A percentile compares a stretch with the other conserved stretches of the same genome.
Evolutionary conservation across 83 land plant genomes (phyloP).

Genomic region (Picea mariana): DNA sequence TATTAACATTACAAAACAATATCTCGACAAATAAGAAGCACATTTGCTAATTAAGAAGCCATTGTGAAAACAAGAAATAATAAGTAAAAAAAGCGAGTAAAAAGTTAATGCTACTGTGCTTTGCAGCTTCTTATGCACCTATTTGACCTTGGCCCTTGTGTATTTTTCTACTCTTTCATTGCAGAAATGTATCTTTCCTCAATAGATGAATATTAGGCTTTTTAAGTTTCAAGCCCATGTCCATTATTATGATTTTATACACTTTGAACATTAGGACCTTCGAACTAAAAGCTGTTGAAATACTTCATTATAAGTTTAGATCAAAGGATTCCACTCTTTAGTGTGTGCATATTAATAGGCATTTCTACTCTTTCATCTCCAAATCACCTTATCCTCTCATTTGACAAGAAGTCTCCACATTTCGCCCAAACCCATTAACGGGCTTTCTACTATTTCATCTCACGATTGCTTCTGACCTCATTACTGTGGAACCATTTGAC

Average conservation of each 20-base stretch:
- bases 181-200: too few relatives aligned
- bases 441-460: not conserved
- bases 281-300: not conserved
- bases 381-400: not conserved
- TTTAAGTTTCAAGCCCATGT: not conserved
- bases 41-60: slow-evolving; percentile 2
- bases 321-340: slow-evolving; percentile 1
- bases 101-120: too few relatives aligned
- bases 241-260: too few relatives aligned
- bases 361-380: not conserved
- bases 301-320: too few relatives aligned
- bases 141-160: too few relatives aligned
- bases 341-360: not conserved
- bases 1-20: slow-evolving; percentile 7
- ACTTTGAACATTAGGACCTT: not conserved
- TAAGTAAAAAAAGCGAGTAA: too few relatives aligned
- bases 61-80: not conserved
- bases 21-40: not conserved
- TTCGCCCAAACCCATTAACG: not conserved
- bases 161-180: too few relatives aligned
- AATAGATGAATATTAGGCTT: not conserved
- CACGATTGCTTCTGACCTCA: not conserved
- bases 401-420: not conserved
- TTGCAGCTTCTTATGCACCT: too few relatives aligned
- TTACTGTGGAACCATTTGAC: not conserved